These are phyloP conservation scores for Cyberlindnera nakhonratchasimensis DNA, from an alignment of 805 yeast species.

Conservation along the genomic window DNA sequence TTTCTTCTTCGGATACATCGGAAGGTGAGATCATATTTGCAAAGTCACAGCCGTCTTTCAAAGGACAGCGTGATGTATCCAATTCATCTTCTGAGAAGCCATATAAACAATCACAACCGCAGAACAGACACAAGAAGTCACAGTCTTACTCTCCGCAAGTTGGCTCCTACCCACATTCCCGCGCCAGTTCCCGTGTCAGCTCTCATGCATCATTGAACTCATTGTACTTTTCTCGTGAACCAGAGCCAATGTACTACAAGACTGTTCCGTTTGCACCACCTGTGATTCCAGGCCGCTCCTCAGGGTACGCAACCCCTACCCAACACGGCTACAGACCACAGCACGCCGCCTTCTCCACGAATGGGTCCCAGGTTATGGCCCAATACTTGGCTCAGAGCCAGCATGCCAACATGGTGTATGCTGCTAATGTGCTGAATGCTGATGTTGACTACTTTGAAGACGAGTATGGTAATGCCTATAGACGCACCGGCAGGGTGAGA, in stretches of 20 bases:
- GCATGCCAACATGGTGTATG: slow-evolving; percentile 53
- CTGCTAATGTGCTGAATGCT: slow-evolving; percentile 50
- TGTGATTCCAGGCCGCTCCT: slow-evolving; percentile 4
- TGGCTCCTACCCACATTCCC: slow-evolving; percentile 5
- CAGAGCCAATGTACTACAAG: slow-evolving; percentile 12
- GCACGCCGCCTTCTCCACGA: slow-evolving; percentile 19
- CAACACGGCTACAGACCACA: slow-evolving; percentile 1
- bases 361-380: slow-evolving; percentile 76
- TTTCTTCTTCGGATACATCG: slow-evolving; percentile 9
- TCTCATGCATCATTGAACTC: slow-evolving; percentile 21
- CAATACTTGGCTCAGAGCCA: slow-evolving; percentile 73
- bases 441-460: slow-evolving; percentile 25
- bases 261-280: slow-evolving; percentile 19
- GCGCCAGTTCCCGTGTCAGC: slow-evolving; percentile 12
- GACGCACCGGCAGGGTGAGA: slow-evolving; percentile 10
- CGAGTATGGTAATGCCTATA: slow-evolving; percentile 13
- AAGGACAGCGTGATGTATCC: slow-evolving; percentile 3
- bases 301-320: slow-evolving; percentile 1
- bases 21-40: slow-evolving; percentile 13
- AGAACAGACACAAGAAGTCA: slow-evolving; percentile 3
- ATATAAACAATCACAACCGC: not conserved
- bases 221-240: slow-evolving; percentile 12
- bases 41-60: slow-evolving; percentile 8
- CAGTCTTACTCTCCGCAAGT: slow-evolving; percentile 7
- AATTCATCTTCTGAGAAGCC: not conserved